phyloP scores from a whole-genome alignment of 805 yeast genomes.

The Hanseniaspora vineae region DNA sequence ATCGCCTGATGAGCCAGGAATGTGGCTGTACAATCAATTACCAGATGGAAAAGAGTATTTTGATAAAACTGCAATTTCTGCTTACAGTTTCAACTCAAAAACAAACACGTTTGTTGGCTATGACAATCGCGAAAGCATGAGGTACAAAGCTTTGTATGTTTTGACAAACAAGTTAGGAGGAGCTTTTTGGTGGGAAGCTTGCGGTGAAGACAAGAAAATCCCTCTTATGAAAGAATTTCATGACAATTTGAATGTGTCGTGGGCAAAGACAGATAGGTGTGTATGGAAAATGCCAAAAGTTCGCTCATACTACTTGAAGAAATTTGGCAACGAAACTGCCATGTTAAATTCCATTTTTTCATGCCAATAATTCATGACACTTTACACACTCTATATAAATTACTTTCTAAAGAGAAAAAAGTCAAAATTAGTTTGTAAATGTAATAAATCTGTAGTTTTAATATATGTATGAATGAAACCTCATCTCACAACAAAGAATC shows the following conservation, averaged over 20 bases:
- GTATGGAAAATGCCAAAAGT: conserved; percentile 11
- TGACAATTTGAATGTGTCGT: conserved; percentile 3
- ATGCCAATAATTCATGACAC: too few species aligned
- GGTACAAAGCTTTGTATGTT: conserved; percentile 49
- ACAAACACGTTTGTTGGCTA: conserved; percentile 39
- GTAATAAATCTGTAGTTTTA: too few species aligned
- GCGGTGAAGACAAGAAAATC: conserved; percentile 43
- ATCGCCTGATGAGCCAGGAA: conserved; percentile 33
- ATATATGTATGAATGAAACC: too few species aligned
- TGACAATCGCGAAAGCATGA: conserved; percentile 46
- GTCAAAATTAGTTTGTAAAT: too few species aligned
- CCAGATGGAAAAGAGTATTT: conserved; percentile 25
- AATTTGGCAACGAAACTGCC: conserved; percentile 8
- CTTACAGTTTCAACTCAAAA: conserved; percentile 34
- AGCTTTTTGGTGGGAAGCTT: conserved; percentile 92
- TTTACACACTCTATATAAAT: too few species aligned
- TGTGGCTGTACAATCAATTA: conserved; percentile 42
- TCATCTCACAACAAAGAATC: conserved; percentile 55
- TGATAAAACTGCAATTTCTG: conserved; percentile 42
- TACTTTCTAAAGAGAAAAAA: too few species aligned
- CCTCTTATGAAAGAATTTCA: conserved; percentile 38
- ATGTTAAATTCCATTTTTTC: too few species aligned
- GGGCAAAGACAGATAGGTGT: conserved; percentile 4
- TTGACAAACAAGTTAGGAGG: conserved; percentile 46
- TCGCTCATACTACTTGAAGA: conserved; percentile 10